A percentile compares a stretch with the other conserved stretches of the same genome.
phyloP scores from a whole-genome alignment of 2,329 filamentous ascomycete genomes.

The Colletotrichum sp. region DNA sequence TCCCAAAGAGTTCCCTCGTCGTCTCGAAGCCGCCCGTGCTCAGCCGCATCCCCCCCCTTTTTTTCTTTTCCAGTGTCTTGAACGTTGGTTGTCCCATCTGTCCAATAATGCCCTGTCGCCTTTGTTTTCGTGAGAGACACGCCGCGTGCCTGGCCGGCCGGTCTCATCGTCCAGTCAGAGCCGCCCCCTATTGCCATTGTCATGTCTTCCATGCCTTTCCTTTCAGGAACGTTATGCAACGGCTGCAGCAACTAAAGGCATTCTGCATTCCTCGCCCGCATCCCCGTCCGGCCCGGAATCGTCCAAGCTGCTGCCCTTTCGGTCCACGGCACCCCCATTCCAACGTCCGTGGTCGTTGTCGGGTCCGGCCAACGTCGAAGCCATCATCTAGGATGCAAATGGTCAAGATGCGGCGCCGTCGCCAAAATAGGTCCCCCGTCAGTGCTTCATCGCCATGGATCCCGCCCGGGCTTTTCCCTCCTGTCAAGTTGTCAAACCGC shows the following conservation, averaged over 20 bases:
- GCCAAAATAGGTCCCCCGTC: not conserved
- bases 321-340: not conserved
- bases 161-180: not conserved
- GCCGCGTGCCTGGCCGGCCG: not conserved
- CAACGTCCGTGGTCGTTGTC: slow-evolving; percentile 3
- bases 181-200: not conserved
- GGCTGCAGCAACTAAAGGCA: not conserved
- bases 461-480: not conserved
- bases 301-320: not conserved
- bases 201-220: not conserved
- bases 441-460: not conserved
- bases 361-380: not conserved
- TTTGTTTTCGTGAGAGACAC: slow-evolving; percentile 1
- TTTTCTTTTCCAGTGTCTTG: not conserved
- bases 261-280: not conserved
- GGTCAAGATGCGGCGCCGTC: not conserved
- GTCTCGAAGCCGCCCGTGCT: slow-evolving; percentile 11
- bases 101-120: not conserved
- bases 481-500: slow-evolving; percentile 12
- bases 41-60: not conserved
- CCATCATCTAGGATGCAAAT: not conserved
- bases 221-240: not conserved
- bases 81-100: not conserved
- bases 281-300: not conserved
- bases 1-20: not conserved